Base-by-base conservation (phyloP, 179 eudicot species). In the Nepenthes alata region DNA sequence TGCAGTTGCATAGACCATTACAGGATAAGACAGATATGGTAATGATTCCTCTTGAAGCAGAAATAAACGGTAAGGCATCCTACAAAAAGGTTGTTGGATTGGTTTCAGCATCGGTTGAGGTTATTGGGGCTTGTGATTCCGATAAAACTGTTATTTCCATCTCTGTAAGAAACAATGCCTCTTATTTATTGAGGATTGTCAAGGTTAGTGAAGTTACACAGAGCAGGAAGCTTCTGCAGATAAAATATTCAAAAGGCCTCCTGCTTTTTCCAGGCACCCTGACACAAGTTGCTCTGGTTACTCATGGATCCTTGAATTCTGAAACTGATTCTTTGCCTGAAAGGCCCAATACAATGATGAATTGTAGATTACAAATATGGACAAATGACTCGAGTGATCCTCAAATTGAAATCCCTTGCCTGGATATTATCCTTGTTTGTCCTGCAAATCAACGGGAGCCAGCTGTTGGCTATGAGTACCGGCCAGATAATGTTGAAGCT, bases 41-140 rank as follows among this genome's bases (percentile, higher is more conserved):
- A 39, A 65, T 85, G 52, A 53, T 87, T 62, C 96, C 96, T 72
- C 70, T 87, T 62, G 82, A 83, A 69, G 81, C 80, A 50, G 77
- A 75, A 35, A 35, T 75, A 50, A 69, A 63, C 14, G 57, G 56
- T 51, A 68, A 62, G 37, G 53, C 71, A 54, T 45, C 72, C 50
- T 58, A 60, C 69, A 53, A 58, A 67, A 65, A 67, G 66, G 61
- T 45, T 47, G n/a, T 37, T 37, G 53, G 71, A 67, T 66, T 59
- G 60, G 74, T 83, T 48, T 81, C 78, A 1, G 67, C 78, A 38
- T 81, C 75, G 16, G 50, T 82, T 55, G 85, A 75, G 41, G 69
- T 72, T 47, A 50, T 77, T 58, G 73, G 70, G 55, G 75, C 72
- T 13, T 74, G 80, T 62, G 71, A 72, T 70, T 64, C 71, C 4